Evolutionary conservation across 164 flowering plant species (phyloP), one percentile per base, ranked within the genome.

Genomic region (Aristolochia contorta): DNA sequence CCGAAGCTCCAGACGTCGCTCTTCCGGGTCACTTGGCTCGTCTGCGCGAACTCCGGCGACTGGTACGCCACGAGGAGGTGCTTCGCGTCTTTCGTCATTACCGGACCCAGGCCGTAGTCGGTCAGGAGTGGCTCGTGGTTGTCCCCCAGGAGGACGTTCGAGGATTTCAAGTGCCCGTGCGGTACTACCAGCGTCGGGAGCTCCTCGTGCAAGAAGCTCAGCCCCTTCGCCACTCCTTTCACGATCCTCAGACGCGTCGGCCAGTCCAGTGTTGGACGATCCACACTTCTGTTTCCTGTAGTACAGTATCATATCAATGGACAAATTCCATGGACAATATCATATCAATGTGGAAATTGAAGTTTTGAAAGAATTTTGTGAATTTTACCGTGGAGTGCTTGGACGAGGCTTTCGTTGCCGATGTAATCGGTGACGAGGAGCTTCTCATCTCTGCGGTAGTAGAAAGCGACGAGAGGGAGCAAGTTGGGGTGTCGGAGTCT

Each of bases 1-100:
- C 98, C 97, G 9, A 89, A 65, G 46, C 82, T 68, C 98, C 98
- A 92, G 0, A 87, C 84, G 32, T 92, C 98, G 1, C 90, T 78
- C 65, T 86, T 89, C 80, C 71, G 82, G 15, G 85, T 78, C 18
- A 72, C 63, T 0, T 81, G 79, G 0, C 77, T 71, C 3, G 58
- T 59, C 54, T 76, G 71, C 0, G 45, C 13, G 67, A 74, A 81
- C 43, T 93, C 97, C 0, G 97, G 97, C 13, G 94, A 87, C 59
- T 77, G 86, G 72, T 86, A 89, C 18, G 89, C 89, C 33, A 81
- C 86, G 81, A 89, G 78, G 58, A 74, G 58, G 6, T 82, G 70
- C 16, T 67, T 74, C 6, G 89, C 85, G 47, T 78, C 86, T 59
- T 70, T 79, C 73, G 80, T 84, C 45, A 82, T 73, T 21, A 90